Conservation (phyloP, 2,329 filamentous ascomycete genomes). For the Claviceps humidiphila region DNA sequence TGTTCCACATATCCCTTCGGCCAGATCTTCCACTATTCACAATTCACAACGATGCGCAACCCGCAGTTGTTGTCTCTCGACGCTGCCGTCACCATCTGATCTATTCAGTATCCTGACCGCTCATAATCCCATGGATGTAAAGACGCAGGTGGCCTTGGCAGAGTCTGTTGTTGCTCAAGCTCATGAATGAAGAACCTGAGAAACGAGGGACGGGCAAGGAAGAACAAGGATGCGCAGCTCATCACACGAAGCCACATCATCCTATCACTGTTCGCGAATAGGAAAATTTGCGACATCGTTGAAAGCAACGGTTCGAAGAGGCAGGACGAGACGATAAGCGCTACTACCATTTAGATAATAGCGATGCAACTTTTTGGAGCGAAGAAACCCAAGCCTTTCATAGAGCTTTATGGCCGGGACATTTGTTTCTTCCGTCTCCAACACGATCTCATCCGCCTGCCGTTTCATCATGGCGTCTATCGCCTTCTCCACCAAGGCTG, state of each 20-base stretch:
- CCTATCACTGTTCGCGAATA: constrained; percentile 15
- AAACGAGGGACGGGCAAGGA: background rate
- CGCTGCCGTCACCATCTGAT: constrained; percentile 2
- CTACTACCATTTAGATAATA: constrained; percentile 97
- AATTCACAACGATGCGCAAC: background rate
- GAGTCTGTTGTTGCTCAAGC: background rate
- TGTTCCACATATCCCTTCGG: background rate
- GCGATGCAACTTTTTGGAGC: constrained; percentile 83
- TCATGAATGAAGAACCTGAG: background rate
- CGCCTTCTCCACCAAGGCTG: constrained; percentile 73
- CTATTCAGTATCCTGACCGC: background rate
- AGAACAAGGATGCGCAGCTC: background rate
- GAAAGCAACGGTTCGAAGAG: constrained; percentile 46
- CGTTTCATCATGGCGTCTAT: constrained; percentile 81
- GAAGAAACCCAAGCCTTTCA: constrained; percentile 79
- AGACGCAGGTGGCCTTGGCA: background rate
- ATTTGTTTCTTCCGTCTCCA: constrained; percentile 94
- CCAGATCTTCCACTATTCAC: background rate
- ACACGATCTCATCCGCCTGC: constrained; percentile 82
- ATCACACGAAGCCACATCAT: background rate
- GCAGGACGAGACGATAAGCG: constrained; percentile 76
- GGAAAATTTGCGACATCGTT: constrained; percentile 25
- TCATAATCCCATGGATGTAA: background rate
- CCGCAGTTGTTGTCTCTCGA: constrained; percentile 1
- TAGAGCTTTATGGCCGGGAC: constrained; percentile 82